phyloP scores from a whole-genome alignment of 1,139 yeast genomes.

The Scheffersomyces lignicola region DNA sequence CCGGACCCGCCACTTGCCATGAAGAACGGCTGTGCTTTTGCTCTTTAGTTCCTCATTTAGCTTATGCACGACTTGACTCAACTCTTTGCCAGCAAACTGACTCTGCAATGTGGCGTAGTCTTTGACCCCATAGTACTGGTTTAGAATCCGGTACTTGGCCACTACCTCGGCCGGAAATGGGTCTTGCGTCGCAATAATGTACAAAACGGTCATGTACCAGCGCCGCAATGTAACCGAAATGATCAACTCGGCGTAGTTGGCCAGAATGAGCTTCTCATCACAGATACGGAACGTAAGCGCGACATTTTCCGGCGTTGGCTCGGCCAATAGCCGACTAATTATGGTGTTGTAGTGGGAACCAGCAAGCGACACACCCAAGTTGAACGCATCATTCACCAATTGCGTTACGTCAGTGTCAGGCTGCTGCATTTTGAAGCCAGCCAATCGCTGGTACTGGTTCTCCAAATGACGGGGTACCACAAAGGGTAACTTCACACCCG shows the following conservation, averaged over 20 bases:
- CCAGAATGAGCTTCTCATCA: conserved; percentile 31
- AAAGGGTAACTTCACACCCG: too few species aligned
- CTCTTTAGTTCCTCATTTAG: conserved; percentile 10
- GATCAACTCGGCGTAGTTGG: conserved; percentile 31
- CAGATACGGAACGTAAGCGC: conserved; percentile 18
- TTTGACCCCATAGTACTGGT: conserved; percentile 28
- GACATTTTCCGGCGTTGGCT: neutral
- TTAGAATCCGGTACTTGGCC: conserved; percentile 22
- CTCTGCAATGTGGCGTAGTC: conserved; percentile 11
- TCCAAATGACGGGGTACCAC: conserved; percentile 22
- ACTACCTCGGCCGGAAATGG: conserved; percentile 16
- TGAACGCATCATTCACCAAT: conserved; percentile 10
- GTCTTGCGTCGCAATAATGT: conserved; percentile 14
- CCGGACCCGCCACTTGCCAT: conserved; percentile 11
- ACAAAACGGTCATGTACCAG: conserved; percentile 26
- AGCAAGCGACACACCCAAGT: conserved; percentile 14
- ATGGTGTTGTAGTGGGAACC: conserved; percentile 19
- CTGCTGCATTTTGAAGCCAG: conserved; percentile 17
- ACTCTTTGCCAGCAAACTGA: conserved; percentile 7
- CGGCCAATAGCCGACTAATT: neutral
- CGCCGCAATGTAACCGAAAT: conserved; percentile 21
- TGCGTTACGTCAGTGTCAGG: conserved; percentile 6
- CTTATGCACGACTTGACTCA: conserved; percentile 4
- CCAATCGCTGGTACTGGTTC: conserved; percentile 18
- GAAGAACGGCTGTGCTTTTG: conserved; percentile 3